Evolutionary conservation across 169 alveolate species (phyloP), one percentile per base, ranked within the genome.

Genomic region (Plasmodium vinckei): DNA sequence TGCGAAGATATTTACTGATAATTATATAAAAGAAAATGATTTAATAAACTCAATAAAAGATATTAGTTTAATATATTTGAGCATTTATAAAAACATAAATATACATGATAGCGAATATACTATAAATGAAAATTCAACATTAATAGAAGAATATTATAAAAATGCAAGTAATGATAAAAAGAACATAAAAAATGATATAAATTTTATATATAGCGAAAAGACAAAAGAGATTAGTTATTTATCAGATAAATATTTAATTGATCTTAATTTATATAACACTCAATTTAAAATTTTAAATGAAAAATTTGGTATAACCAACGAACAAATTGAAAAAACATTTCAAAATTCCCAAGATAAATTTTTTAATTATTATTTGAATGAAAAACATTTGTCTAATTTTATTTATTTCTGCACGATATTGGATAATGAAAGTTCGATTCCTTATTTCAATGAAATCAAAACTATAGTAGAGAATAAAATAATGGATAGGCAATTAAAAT

Each of bases 361-460:
- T 75, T 75, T 75, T 75, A 75, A 75, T 75, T 75, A 75, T 75
- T 75, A 75, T 63, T 63, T 75, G 73, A 75, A 47, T 39, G 88
- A 75, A 75, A 75, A 75, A 54, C 77, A 75, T 42, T 57, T 75
- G 63, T 59, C 88, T 27, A 75, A 63, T 61, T 75, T 75, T 75
- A 49, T 75, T 47, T 75, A 75, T 67, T 75, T 75, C 25, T 53
- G 69, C 53, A 75, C 65, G 15, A 21, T 75, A 47, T 13, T 75
- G 47, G 88, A 63, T 23, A 54, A 75, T 54, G 49, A 75, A 61
- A 54, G 49, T 2, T 61, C 88, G 21, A 5, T 60, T 15, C 13
- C 49, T 10, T 75, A 75, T 49, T 75, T 75, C 49, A 75, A 61
- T 39, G 70, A 75, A 75, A 67, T 75, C 21, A 75, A 63, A 44